Evolutionary conservation across 2,329 filamentous ascomycete species (phyloP), one percentile per base, ranked within the genome.

Genomic region (Hypoxylon sp.): DNA sequence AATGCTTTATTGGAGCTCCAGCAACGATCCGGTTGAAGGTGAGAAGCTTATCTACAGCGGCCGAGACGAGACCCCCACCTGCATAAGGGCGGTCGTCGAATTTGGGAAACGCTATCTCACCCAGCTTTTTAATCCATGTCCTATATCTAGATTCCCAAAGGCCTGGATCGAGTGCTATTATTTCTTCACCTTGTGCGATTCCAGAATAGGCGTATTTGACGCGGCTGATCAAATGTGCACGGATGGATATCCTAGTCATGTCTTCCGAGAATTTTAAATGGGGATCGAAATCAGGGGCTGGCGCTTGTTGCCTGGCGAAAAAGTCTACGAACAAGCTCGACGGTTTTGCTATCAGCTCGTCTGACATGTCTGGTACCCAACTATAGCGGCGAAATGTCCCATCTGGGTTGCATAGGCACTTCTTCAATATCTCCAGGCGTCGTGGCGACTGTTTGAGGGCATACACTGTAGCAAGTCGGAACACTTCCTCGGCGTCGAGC

Each of bases 131-230:
- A 15, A 57, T 57, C 54, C 54, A 57, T 4, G 54, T 57, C 42
- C 54, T 57, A 13, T 57, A 57, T 47, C 54, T 46, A 19, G 54
- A 24, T 15, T 57, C 54, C 54, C 54, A 57, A 8, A 32, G 24
- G 3, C 24, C 21, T 6, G 39, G 37, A 2, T 57, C 54, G 2
- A 47, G 37, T 13, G 54, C 46, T 13, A 57, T 32, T 21, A 57
- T n/a, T 2, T 57, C 54, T 19, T 57, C 54, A 6, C n/a, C n/a
- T 17, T 11, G 29, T 13, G 24, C 54, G 13, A 57, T 32, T 19
- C n/a, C n/a, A 6, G 54, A 32, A 32, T 47, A 32, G 27, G 21
- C 29, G 13, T 35, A 24, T 32, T 57, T 57, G 15, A 57, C 8
- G n/a, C 21, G 19, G 17, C 15, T 17, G 2, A 47, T 6, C 17